Evolutionary conservation across 2,329 filamentous ascomycete genomes (phyloP), one percentile per base, ranked within the genome.

Genomic region (Xylariaceae sp.): DNA sequence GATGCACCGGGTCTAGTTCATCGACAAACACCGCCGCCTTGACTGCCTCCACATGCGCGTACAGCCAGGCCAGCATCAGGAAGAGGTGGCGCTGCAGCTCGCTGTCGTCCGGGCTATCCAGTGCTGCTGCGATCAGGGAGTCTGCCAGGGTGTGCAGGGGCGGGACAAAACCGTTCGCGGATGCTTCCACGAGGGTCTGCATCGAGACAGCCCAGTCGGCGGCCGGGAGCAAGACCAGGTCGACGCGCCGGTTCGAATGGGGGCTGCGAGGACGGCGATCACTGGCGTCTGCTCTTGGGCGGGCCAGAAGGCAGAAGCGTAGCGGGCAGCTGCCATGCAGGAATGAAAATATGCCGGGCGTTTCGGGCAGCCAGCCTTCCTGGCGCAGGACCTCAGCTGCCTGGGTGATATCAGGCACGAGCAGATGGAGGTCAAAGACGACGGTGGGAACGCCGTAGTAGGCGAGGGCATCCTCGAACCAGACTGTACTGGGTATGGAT

Each of bases 401-500:
- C 27, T 40, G 18, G 11, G 42, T 35, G 23, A 49, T 41, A 22
- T 49, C 35, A 10, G 32, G 31, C 4, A 50, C 47, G 12, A 50
- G 39, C 5, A 52, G 27, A 25, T 47, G 34, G 3, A 51, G 28
- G 18, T 42, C 35, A 37, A 51, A 52, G 10, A 52, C 37, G 12
- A 39, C 38, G n/a, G 46, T 50, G 5, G 46, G 45, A 7, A 51
- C 49, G 10, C 43, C 47, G 29, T 49, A 42, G 3, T 31, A 17
- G n/a, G 27, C 42, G 22, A 52, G 24, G 13, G 47, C 48, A 31
- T 51, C 47, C 31, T 51, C 49, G 28, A 41, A 49, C 43, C 46
- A 52, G 11, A 30, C 28, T 8, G 17, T 13, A 14, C 15, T 30
- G 5, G 28, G 15, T 7, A 30, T 19, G 14, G 9, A 10, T 16